A percentile compares a stretch with the other conserved stretches of the same genome.
Conservation (phyloP, 1,139 yeast genomes). For the Yamadazyma friedrichii region DNA sequence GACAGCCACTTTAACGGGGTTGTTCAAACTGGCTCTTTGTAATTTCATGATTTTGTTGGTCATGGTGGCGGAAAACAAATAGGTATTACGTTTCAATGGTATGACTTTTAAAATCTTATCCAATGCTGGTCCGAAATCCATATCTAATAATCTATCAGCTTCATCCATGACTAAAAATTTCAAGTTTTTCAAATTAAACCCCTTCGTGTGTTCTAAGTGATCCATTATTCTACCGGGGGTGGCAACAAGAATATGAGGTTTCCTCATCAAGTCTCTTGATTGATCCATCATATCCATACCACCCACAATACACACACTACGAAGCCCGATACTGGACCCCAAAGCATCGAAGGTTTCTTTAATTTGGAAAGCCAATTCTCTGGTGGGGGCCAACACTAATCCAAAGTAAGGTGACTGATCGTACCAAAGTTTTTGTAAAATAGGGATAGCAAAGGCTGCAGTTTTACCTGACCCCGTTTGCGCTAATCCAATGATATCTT, state of each 20-base stretch:
- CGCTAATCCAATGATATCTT: slow-evolving; percentile 78
- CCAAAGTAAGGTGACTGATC: slow-evolving; percentile 88
- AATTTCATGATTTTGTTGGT: slow-evolving; percentile 91
- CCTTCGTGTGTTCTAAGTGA: slow-evolving; percentile 92
- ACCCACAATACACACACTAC: slow-evolving; percentile 87
- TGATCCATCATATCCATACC: slow-evolving; percentile 99
- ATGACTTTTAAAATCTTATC: slow-evolving; percentile 82
- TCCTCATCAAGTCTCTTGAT: slow-evolving; percentile 87
- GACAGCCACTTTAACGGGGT: slow-evolving; percentile 91
- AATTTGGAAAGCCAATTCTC: slow-evolving; percentile 96
- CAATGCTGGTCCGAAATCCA: slow-evolving; percentile 95
- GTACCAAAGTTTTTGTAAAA: slow-evolving; percentile 85
- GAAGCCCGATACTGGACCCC: slow-evolving; percentile 86
- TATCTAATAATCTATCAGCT: slow-evolving; percentile 91
- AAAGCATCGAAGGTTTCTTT: slow-evolving; percentile 93
- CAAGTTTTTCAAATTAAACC: slow-evolving; percentile 77
- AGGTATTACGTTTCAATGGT: slow-evolving; percentile 84
- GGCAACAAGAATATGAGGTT: slow-evolving; percentile 92
- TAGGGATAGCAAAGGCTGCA: slow-evolving; percentile 87
- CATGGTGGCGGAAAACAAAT: slow-evolving; percentile 93
- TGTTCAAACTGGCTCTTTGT: slow-evolving; percentile 85
- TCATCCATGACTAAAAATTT: slow-evolving; percentile 93
- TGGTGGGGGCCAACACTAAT: slow-evolving; percentile 90
- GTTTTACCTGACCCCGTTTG: slow-evolving; percentile 87
- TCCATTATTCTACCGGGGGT: slow-evolving; percentile 83